phyloP scores from a whole-genome alignment of 2,329 filamentous ascomycete genomes.

The Pseudopyrenochaeta lycopersici region DNA sequence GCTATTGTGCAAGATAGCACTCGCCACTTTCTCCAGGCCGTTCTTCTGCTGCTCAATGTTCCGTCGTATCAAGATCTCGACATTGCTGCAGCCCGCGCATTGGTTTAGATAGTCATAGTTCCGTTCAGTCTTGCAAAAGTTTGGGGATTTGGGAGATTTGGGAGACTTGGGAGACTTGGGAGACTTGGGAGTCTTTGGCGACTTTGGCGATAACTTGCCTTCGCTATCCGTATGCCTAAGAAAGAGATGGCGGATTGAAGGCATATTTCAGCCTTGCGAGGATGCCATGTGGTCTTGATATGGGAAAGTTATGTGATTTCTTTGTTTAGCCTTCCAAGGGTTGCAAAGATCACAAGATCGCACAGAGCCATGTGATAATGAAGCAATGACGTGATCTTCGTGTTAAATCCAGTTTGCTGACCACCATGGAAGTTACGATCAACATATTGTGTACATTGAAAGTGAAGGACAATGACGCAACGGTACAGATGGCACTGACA shows the following conservation, averaged over 20 bases:
- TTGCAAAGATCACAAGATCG: no score
- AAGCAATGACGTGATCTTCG: neutral
- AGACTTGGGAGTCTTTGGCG: slow-evolving; percentile 2
- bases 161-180: slow-evolving; percentile 1
- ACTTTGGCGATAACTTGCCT: slow-evolving; percentile 5
- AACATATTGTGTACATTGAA: no score
- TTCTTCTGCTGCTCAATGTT: slow-evolving; percentile 2
- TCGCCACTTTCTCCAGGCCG: neutral
- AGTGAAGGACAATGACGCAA: neutral
- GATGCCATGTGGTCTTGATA: neutral
- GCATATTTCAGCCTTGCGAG: slow-evolving; percentile 4
- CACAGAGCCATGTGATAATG: neutral
- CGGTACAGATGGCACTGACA: neutral
- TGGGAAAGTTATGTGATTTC: neutral
- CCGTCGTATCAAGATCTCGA: slow-evolving; percentile 6
- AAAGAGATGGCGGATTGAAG: neutral
- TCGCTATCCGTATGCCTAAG: slow-evolving; percentile 2
- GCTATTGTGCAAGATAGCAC: slow-evolving; percentile 7
- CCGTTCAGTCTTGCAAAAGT: neutral
- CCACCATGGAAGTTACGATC: slow-evolving; percentile 1
- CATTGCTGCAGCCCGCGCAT: slow-evolving; percentile 10
- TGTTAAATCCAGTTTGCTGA: slow-evolving; percentile 1
- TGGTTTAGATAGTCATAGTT: slow-evolving; percentile 9
- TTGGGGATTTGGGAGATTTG: slow-evolving; percentile 3
- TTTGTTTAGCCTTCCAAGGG: neutral